Evolutionary conservation across 2,329 filamentous ascomycete species (phyloP).

Genomic region (Grosmannia huntii): DNA sequence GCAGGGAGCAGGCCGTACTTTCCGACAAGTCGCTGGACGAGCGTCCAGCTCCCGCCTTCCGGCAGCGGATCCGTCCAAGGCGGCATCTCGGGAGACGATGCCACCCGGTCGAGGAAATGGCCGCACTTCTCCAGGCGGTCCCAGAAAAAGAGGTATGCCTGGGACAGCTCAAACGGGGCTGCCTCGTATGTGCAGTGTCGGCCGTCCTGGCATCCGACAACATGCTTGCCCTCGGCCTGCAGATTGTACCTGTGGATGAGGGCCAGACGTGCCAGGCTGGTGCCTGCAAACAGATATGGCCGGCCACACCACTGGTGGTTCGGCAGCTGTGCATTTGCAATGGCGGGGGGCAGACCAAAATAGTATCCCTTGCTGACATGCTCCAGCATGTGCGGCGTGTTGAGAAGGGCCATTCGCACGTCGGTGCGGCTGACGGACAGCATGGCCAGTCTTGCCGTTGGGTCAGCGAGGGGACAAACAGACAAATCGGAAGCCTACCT

Average conservation of each 20-base stretch:
- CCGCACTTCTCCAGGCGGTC: neutral
- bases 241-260: slow-evolving; percentile 1
- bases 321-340: neutral
- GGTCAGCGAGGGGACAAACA: neutral
- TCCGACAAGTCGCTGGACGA: neutral
- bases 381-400: neutral
- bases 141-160: neutral
- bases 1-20: neutral
- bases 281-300: neutral
- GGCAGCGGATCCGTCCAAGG: neutral
- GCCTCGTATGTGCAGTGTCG: neutral
- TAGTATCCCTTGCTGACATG: neutral
- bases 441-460: neutral
- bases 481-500: neutral
- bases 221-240: neutral
- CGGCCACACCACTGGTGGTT: neutral
- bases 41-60: neutral
- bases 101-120: neutral
- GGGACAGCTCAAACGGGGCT: neutral
- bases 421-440: neutral
- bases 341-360: neutral
- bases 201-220: neutral
- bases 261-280: neutral
- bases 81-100: neutral
- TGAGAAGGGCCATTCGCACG: neutral